Base-by-base conservation (phyloP, 768 basidiomycete genomes). In the Chalciporus piperatus region DNA sequence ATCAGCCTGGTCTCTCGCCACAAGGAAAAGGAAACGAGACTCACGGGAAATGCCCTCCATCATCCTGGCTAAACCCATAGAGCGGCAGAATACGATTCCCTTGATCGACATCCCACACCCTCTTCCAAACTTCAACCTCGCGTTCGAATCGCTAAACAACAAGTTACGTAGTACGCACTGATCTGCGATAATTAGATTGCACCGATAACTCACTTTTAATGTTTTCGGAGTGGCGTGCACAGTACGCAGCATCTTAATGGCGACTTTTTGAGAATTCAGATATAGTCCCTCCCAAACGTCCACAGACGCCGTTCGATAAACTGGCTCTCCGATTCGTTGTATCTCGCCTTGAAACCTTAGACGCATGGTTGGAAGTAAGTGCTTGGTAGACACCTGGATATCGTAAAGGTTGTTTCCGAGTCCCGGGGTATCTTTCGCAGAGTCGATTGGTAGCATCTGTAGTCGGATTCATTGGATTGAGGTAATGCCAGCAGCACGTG, bases 241-340 rank as follows among this genome's bases (percentile, higher is more conserved):
- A 9, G 79, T 76, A 28, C 81, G 76, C 27, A 83, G 65, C 7
- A 76, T 74, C 59, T 83, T 83, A 62, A 83, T 77, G 3, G 79
- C 76, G 2, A 83, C 82, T 51, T 79, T 81, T 55, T 81, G 76
- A 41, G 73, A 68, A 30, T 71, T 70, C 1, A 83, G 71, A 65
- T 81, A 83, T 8, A 76, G 25, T 4, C 82, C 82, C 59, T 82
- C 79, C 72, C 72, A 72, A 43, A 81, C 75, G 62, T 80, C 81
- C 71, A 81, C 80, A 2, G 75, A 71, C 13, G 74, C 72, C 6
- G 74, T 78, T 28, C 79, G 79, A 38, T 74, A 74, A 41, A 80
- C 73, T 6, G 82, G 79, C 20, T 74, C 65, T 11, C 78, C 75
- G 20, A 78, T 66, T 50, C 78, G 71, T 14, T 65, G 66, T 9